Evolutionary conservation across 2,329 filamentous ascomycete genomes (phyloP), one percentile per base, ranked within the genome.

Genomic region (Nemania diffusa): DNA sequence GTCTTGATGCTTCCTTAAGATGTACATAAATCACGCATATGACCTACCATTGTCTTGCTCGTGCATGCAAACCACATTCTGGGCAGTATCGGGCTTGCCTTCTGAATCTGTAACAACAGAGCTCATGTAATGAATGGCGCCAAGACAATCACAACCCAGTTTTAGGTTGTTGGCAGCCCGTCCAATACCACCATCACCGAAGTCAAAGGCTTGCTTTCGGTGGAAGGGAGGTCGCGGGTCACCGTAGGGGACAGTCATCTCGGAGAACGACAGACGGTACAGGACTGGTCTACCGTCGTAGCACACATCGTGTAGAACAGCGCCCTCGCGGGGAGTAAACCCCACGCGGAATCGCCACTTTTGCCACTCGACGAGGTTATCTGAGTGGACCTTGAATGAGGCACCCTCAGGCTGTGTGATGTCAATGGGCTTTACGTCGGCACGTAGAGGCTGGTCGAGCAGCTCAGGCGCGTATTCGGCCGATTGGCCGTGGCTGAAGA

Each of bases 61-160:
- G 73, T 92, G 90, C 3, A 92, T 79, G 73, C 90, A 92, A 62
- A 91, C 81, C 5, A 90, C 88, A 69, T 91, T 91, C 17, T 83
- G 83, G 27, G 83, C 82, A 0, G 81, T 72, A 8, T 81, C 83
- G 0, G 88, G 84, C 53, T 84, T 82, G 2, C 90, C 90, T 55
- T 87, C 79, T 5, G 84, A 75, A 11, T 83, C 81, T 0, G 86
- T 82, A 42, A 87, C 80, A 26, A 88, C 80, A 1, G 82, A 84
- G 62, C 89, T 75, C 62, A 81, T 74, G 73, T 84, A 84, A 74
- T 90, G 89, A 73, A 91, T 91, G 1, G 85, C 83, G 6, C 91
- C 90, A 0, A 92, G 82, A 73, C 90, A 90, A 73, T 92, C 90
- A 66, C 90, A 92, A 17, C 90, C 90, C 2, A 92, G 82, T 17